phyloP scores from a whole-genome alignment of 75 land plant species.

The Isoetes taiwanensis region DNA sequence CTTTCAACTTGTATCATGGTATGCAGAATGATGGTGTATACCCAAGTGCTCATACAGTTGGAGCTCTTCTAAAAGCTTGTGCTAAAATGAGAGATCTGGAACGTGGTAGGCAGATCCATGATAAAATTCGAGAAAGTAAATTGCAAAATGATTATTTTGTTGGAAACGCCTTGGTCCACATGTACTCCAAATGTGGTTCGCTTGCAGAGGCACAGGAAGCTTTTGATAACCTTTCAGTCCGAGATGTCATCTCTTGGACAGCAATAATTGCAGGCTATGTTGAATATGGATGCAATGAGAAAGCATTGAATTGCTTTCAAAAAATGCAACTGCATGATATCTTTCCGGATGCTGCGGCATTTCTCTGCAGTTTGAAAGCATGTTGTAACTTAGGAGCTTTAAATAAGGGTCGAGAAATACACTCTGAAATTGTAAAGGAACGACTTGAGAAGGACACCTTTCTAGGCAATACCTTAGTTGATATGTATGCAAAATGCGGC shows the following conservation, averaged over 20 bases:
- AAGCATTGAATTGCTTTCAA: not conserved
- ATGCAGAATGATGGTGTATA: not conserved
- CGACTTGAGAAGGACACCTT: not conserved
- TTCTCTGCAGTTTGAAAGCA: not conserved
- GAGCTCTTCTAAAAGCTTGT: not conserved
- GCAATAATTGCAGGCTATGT: conserved; percentile 23
- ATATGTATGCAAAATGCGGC: conserved; percentile 31
- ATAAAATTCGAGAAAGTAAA: conserved; percentile 19
- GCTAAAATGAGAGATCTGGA: not conserved
- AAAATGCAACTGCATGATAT: not conserved
- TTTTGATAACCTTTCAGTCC: not conserved
- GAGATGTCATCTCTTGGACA: conserved; percentile 33
- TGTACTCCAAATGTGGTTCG: conserved; percentile 50
- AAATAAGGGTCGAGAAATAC: conserved; percentile 8
- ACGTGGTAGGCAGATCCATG: conserved; percentile 25
- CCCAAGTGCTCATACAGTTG: not conserved
- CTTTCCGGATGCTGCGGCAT: not conserved
- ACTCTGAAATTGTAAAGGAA: not conserved
- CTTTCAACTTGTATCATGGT: not conserved
- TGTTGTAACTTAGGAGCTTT: not conserved
- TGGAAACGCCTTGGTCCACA: conserved; percentile 32
- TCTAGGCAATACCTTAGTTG: conserved; percentile 24
- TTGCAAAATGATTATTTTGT: conserved; percentile 10
- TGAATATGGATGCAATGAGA: not conserved
- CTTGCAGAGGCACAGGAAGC: not conserved